Base-by-base conservation (phyloP, 805 yeast species). In the Wickerhamiella brachini region DNA sequence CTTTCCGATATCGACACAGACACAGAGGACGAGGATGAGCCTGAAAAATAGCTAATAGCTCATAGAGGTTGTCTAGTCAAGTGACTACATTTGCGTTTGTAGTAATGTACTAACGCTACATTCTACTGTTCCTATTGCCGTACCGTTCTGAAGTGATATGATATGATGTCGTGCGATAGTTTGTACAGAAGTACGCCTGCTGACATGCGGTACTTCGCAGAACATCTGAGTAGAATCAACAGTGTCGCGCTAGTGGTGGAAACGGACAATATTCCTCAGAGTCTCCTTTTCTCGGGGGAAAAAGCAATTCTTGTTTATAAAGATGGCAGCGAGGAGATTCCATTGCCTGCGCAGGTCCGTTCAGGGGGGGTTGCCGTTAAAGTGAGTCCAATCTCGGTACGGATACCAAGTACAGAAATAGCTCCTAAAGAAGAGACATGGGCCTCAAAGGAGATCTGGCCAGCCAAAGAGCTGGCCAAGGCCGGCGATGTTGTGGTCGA, bases 1-100 rank as follows among this genome's bases (percentile, higher is more conserved):
- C 55, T 63, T 29, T 71, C 77, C 17, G 85, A 79, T 59, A 72
- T 76, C 38, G 80, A 80, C 58, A 77, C 82, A 2, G 85, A 80
- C 54, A 79, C 81, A 0, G 84, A 80, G 51, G 83, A 71, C 45
- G 85, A 79, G 57, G 70, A 62, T 18, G 79, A 73, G 22, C 54
- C 34, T 29, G 34, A 29, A 29, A 13, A 42, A 42, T 20, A 42
- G 26, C n/a, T n/a, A n/a, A n/a, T n/a, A n/a, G n/a, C n/a, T n/a
- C n/a, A n/a, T n/a, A n/a, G n/a, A n/a, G n/a, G n/a, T n/a, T n/a
- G n/a, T n/a, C n/a, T n/a, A n/a, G n/a, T n/a, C n/a, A n/a, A n/a
- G n/a, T n/a, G n/a, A n/a, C n/a, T n/a, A n/a, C n/a, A n/a, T n/a
- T n/a, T n/a, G n/a, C n/a, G n/a, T n/a, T n/a, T n/a, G n/a, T n/a